Percentiles rank a stretch among this genome's conserved stretches.
phyloP scores from a whole-genome alignment of 371 early-diverging fungal genomes.

The Phascolomyces articulosus region DNA sequence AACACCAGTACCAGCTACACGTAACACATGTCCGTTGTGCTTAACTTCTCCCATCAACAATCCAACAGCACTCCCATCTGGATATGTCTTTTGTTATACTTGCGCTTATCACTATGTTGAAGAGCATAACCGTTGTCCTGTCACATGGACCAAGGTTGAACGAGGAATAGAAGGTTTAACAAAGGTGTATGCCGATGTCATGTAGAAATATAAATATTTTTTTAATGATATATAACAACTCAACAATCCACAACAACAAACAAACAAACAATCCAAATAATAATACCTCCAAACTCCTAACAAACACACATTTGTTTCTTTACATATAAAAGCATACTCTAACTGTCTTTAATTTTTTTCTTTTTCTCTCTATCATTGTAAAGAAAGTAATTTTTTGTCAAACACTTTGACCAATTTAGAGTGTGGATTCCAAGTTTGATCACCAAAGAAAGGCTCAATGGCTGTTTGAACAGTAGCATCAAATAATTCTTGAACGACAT shows the following conservation, averaged over 20 bases:
- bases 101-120: slow-evolving; percentile 74
- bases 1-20: slow-evolving; percentile 67
- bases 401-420: slow-evolving; percentile 41
- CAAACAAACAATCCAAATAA: neutral
- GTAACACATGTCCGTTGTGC: slow-evolving; percentile 85
- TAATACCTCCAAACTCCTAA: no score
- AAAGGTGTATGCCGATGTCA: slow-evolving; percentile 61
- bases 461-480: slow-evolving; percentile 53
- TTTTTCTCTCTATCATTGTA: slow-evolving; percentile 4
- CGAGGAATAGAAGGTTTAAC: slow-evolving; percentile 53
- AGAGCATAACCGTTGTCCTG: slow-evolving; percentile 71
- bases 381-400: slow-evolving; percentile 40
- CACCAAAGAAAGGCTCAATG: slow-evolving; percentile 46
- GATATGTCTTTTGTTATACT: slow-evolving; percentile 86
- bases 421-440: neutral
- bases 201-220: slow-evolving; percentile 1
- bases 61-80: slow-evolving; percentile 81
- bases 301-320: no score
- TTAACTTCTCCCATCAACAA: slow-evolving; percentile 69
- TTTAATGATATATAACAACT: no score
- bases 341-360: neutral
- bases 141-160: slow-evolving; percentile 58
- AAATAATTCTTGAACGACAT: slow-evolving; percentile 64
- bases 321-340: no score
- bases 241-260: no score